Conservation (phyloP, 78 protist species). For the Protostelium mycophagum region DNA sequence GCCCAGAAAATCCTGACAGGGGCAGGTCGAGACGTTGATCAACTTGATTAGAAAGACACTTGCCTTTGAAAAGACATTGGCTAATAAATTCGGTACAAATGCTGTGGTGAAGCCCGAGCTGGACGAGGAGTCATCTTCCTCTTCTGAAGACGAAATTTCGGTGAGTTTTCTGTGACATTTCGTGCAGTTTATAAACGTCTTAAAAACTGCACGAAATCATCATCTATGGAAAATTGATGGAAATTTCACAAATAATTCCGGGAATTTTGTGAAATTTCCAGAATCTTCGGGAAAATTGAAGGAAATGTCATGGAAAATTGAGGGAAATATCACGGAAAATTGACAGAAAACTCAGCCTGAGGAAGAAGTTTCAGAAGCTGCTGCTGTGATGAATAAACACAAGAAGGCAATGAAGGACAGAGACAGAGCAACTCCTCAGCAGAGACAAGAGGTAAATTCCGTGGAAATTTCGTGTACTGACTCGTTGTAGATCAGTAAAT, state of each 20-base stretch:
- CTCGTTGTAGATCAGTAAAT: neutral
- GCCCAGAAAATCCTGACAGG: no score
- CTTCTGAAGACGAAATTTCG: neutral
- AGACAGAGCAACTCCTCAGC: constrained; percentile 2
- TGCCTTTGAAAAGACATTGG: neutral
- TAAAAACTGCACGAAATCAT: no score
- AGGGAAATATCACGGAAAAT: neutral
- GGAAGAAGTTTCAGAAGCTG: neutral
- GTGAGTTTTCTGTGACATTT: no score
- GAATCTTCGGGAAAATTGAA: no score
- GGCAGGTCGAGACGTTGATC: neutral
- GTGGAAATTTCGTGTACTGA: constrained; percentile 6
- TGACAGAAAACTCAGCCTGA: neutral
- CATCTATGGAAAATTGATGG: no score
- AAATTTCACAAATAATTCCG: neutral
- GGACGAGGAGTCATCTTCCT: neutral
- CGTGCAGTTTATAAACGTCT: no score
- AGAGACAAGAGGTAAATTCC: constrained; percentile 39
- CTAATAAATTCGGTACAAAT: neutral
- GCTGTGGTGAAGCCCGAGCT: neutral
- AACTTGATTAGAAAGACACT: neutral
- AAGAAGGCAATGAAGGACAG: neutral
- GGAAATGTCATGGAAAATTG: no score
- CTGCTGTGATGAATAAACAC: neutral
- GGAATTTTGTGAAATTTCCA: no score